Evolutionary conservation across 23 red algal species (phyloP).

Genomic region (Agarophyton chilense): DNA sequence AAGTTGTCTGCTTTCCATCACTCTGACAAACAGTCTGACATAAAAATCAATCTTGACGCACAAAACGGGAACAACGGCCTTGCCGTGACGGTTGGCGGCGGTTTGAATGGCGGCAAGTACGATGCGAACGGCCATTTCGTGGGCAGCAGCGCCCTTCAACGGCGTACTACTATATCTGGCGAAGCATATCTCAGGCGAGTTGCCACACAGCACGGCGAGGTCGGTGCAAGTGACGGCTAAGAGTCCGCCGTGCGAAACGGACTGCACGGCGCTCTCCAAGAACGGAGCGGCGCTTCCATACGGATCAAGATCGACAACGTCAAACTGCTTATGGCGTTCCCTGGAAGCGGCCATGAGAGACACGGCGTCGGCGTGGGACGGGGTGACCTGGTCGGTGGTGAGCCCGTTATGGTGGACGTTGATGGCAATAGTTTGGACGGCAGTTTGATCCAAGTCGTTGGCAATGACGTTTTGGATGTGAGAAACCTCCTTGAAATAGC

Average conservation of each 20-base stretch:
- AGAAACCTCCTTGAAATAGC: conserved; percentile 86
- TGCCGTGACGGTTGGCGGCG: conserved; percentile 85
- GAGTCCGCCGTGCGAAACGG: conserved; percentile 81
- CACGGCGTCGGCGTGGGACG: conserved; percentile 73
- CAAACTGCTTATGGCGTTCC: conserved; percentile 32
- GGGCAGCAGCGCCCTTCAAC: conserved; percentile 63
- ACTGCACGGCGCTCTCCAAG: conserved; percentile 83
- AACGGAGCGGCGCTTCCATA: conserved; percentile 88
- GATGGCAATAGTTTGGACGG: conserved; percentile 64
- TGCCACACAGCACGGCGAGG: conserved; percentile 87
- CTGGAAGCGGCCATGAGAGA: conserved; percentile 70
- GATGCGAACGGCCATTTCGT: conserved; percentile 93
- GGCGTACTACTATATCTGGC: conserved; percentile 80
- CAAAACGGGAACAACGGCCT: conserved; percentile 79
- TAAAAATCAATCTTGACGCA: conserved; percentile 98
- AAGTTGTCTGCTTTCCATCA: conserved; percentile 55
- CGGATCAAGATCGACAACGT: conserved; percentile 95
- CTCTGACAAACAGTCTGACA: conserved; percentile 90
- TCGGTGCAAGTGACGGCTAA: conserved; percentile 97
- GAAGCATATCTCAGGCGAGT: conserved; percentile 80
- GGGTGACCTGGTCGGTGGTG: conserved; percentile 38
- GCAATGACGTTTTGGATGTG: conserved; percentile 73
- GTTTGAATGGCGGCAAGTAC: conserved; percentile 76
- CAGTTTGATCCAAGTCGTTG: conserved; percentile 87
- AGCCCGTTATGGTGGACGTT: conserved; percentile 81